phyloP scores from a whole-genome alignment of 495 filamentous ascomycete genomes.

The Podospora appendiculata region DNA sequence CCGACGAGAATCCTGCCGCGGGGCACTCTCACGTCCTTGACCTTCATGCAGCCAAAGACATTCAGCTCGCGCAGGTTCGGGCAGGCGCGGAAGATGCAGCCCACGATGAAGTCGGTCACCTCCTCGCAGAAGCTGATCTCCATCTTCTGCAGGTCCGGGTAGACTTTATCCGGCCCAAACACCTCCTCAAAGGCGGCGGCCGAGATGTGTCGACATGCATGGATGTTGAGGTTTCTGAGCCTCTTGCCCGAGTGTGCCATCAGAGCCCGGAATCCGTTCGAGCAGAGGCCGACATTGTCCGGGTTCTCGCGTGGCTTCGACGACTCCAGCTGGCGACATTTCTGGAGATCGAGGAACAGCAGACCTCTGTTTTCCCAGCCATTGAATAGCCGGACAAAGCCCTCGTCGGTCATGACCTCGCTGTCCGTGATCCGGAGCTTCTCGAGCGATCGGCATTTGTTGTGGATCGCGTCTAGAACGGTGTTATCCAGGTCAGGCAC shows the following conservation, averaged over 20 bases:
- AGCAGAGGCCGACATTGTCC: constrained; percentile 60
- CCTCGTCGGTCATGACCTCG: constrained; percentile 63
- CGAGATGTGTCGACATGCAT: constrained; percentile 72
- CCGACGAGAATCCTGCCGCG: constrained; percentile 70
- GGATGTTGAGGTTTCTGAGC: constrained; percentile 59
- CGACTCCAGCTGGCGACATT: constrained; percentile 66
- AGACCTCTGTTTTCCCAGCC: constrained; percentile 68
- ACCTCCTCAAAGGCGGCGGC: constrained; percentile 58
- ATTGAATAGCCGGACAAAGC: constrained; percentile 61
- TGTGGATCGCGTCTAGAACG: constrained; percentile 57
- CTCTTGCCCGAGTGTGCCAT: constrained; percentile 72
- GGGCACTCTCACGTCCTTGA: constrained; percentile 62
- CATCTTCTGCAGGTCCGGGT: constrained; percentile 57
- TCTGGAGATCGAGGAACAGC: constrained; percentile 59
- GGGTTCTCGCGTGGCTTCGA: constrained; percentile 44
- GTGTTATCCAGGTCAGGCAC: constrained; percentile 51
- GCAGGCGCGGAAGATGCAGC: constrained; percentile 66
- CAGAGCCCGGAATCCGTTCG: constrained; percentile 63
- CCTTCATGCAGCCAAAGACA: constrained; percentile 79
- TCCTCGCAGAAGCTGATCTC: constrained; percentile 72
- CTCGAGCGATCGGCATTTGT: constrained; percentile 53
- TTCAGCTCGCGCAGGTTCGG: constrained; percentile 63
- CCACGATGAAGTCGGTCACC: constrained; percentile 67
- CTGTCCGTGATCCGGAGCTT: constrained; percentile 77
- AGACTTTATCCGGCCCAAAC: constrained; percentile 52